Conservation (phyloP, 2,329 filamentous ascomycete species). For the Seiridium cupressi region DNA sequence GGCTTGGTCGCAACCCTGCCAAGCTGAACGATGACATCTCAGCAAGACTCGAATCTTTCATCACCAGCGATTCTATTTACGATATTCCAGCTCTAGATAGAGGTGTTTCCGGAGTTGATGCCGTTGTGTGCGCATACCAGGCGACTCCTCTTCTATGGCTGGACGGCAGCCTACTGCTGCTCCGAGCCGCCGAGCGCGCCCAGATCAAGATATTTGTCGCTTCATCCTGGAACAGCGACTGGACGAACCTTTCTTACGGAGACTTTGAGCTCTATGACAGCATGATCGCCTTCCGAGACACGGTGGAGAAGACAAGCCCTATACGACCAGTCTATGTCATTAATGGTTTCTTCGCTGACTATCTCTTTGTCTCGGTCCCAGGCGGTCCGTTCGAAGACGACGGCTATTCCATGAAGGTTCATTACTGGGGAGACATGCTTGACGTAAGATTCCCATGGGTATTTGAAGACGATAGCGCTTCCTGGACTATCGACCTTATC, state of each 20-base stretch:
- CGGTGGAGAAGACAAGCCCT: neutral
- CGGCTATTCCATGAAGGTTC: neutral
- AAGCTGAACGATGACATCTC: neutral
- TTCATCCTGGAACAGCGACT: slow-evolving; percentile 30
- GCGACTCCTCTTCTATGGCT: slow-evolving; percentile 17
- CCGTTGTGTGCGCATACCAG: slow-evolving; percentile 7
- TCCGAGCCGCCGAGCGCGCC: slow-evolving; percentile 31
- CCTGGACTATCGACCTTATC: too few species aligned
- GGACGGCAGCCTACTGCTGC: slow-evolving; percentile 29
- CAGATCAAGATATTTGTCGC: slow-evolving; percentile 26
- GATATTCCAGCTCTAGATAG: neutral
- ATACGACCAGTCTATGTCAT: neutral
- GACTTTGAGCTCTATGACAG: neutral
- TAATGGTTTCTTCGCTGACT: neutral
- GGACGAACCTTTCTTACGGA: slow-evolving; percentile 16
- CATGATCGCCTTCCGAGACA: neutral
- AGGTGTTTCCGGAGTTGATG: neutral
- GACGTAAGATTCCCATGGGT: too few species aligned
- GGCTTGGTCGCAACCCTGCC: slow-evolving; percentile 13
- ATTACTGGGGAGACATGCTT: neutral
- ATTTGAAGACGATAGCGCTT: too few species aligned
- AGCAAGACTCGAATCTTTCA: neutral
- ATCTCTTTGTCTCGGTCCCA: neutral
- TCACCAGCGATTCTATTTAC: neutral
- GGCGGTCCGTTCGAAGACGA: neutral